phyloP scores from a whole-genome alignment of 139 green algal species.

The Tetraselmis striata region DNA sequence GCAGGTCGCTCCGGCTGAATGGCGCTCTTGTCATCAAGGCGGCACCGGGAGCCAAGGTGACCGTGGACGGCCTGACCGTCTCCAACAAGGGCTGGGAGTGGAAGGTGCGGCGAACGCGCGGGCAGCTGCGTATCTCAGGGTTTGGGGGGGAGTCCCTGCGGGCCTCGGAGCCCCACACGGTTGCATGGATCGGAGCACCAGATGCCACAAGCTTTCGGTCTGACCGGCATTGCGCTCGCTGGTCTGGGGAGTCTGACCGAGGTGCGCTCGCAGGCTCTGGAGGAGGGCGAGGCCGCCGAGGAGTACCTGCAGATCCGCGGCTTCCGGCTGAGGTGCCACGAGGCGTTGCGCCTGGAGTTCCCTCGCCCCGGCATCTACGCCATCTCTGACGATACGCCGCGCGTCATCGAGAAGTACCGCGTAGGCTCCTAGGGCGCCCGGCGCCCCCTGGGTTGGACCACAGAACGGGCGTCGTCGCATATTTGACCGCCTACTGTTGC shows the following conservation, averaged over 20 bases:
- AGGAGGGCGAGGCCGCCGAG: background rate
- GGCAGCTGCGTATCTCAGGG: too few species aligned
- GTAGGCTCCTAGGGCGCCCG: background rate
- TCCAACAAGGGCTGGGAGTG: slow-evolving; percentile 79
- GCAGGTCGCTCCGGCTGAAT: slow-evolving; percentile 53
- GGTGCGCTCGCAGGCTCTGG: background rate
- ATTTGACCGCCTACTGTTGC: too few species aligned
- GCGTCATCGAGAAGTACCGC: background rate
- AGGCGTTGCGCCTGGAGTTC: background rate
- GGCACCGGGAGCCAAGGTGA: slow-evolving; percentile 38
- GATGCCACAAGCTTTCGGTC: too few species aligned
- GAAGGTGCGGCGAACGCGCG: slow-evolving; percentile 11
- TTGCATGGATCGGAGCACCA: too few species aligned
- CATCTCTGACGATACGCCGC: background rate
- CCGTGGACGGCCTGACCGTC: slow-evolving; percentile 50
- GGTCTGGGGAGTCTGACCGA: too few species aligned
- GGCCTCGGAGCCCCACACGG: too few species aligned
- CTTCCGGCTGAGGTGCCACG: background rate
- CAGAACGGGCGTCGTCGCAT: too few species aligned
- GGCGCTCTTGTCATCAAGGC: slow-evolving; percentile 71
- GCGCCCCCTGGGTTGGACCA: too few species aligned
- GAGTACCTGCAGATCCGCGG: background rate
- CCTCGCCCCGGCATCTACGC: background rate
- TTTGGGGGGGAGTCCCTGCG: too few species aligned
- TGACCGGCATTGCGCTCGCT: too few species aligned